Percentiles rank a stretch among this genome's conserved stretches.
phyloP scores from a whole-genome alignment of 345 rosid species.

The Citrus inodora region DNA sequence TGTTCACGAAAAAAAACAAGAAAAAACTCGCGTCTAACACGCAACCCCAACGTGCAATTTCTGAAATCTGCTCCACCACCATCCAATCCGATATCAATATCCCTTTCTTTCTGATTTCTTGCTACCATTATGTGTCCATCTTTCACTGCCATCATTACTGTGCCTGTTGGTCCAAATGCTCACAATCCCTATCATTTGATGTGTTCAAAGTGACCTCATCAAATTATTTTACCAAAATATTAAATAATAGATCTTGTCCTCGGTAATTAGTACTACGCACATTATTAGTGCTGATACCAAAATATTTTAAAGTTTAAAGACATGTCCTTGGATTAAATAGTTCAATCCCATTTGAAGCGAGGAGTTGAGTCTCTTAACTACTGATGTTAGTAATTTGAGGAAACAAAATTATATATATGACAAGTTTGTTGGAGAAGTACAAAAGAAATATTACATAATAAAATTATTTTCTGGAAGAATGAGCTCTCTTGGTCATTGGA shows the following conservation, averaged over 20 bases:
- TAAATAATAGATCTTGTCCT: too few relatives aligned
- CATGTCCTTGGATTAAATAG: too few relatives aligned
- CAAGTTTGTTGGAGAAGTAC: neutral
- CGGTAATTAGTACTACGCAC: too few relatives aligned
- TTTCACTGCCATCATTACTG: slow-evolving; percentile 16
- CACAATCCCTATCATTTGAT: neutral
- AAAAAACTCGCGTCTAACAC: slow-evolving; percentile 31
- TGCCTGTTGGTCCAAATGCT: slow-evolving; percentile 24
- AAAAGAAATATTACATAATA: neutral
- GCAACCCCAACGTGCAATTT: slow-evolving; percentile 40
- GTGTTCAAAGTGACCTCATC: neutral
- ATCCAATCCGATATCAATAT: slow-evolving; percentile 2
- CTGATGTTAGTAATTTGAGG: too few relatives aligned
- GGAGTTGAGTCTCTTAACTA: too few relatives aligned
- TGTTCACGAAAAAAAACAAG: slow-evolving; percentile 7
- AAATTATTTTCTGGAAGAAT: neutral
- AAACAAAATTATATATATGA: too few relatives aligned
- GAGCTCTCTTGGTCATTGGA: neutral
- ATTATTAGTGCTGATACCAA: too few relatives aligned
- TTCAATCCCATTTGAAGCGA: too few relatives aligned
- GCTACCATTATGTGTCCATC: neutral
- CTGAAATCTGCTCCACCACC: slow-evolving; percentile 9
- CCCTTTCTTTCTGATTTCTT: neutral
- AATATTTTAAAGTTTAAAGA: too few relatives aligned
- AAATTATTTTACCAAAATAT: too few relatives aligned